Evolutionary conservation across 345 rosid genomes (phyloP), one percentile per base, ranked within the genome.

Genomic region (Eucalyptus polyanthemos): DNA sequence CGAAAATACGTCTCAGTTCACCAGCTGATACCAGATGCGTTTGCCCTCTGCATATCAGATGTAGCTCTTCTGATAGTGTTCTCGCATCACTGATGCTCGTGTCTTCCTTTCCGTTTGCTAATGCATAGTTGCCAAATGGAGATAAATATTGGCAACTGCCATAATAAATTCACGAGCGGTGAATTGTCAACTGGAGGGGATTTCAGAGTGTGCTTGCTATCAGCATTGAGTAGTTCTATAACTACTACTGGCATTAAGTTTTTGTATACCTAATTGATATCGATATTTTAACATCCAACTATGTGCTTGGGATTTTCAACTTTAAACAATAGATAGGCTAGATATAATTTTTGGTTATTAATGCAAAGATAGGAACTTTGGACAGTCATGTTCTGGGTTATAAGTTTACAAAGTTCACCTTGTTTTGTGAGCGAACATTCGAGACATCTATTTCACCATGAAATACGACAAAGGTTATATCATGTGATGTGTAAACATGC

Each of bases 331-430:
- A 9, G 62, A 22, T 56, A 0, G 62, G 62, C 6, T 56, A 24
- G 62, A 56, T 4, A 5, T 4, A 22, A 56, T 24, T 10, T 56
- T 56, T 58, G 62, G 12, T 10, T n/a, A n/a, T n/a, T 58, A 0
- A 24, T 24, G 65, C 65, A 58, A 58, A 58, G 65, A 22, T 58
- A 58, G 65, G 65, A 58, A 58, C 14, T 58, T 24, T 11, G 65
- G 65, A 58, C 0, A 25, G 5, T 58, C 65, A 24, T 58, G 65
- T 58, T 58, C 0, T 58, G 13, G 29, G 29, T 58, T 58, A 58
- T 11, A 24, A 58, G 65, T 58, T 22, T 53, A 58, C 14, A 0
- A 58, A 58, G 65, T 58, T 58, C 65, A 58, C 29, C 1, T 0
- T 58, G 14, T 0, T 58, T 58, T 24, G 65, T 11, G n/a, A 25